Evolutionary conservation across 352 stramenopile genomes (phyloP).

Genomic region (Globisporangium polare): DNA sequence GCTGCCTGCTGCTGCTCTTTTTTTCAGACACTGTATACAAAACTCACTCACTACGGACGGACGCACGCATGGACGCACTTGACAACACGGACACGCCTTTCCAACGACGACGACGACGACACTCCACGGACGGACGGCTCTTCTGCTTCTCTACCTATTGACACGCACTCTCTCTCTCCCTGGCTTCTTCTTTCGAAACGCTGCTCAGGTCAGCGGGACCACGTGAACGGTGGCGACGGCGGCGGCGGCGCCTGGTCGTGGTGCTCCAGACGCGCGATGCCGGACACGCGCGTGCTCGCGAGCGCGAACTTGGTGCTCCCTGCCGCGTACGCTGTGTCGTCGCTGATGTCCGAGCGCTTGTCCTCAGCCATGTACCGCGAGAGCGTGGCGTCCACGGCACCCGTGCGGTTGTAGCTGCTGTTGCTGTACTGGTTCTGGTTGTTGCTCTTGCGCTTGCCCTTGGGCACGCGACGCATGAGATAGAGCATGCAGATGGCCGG

Average conservation of each 20-base stretch:
- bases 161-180: conserved; percentile 5
- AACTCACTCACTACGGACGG: conserved; percentile 11
- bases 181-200: conserved; percentile 2
- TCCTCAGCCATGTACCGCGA: conserved; percentile 63
- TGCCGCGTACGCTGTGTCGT: conserved; percentile 15
- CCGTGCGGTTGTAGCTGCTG: conserved; percentile 15
- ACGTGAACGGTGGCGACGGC: conserved; percentile 17
- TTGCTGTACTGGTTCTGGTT: conserved; percentile 5
- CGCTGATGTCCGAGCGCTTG: conserved; percentile 19
- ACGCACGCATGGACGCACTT: conserved; percentile 11
- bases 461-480: conserved; percentile 72
- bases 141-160: conserved; percentile 9
- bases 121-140: not conserved
- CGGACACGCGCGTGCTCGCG: conserved; percentile 14
- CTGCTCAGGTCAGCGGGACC: conserved; percentile 6
- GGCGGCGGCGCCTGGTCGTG: conserved; percentile 10
- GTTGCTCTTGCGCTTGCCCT: conserved; percentile 11
- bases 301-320: conserved; percentile 17
- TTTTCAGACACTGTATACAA: conserved; percentile 7
- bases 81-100: conserved; percentile 7
- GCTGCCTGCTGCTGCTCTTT: not conserved
- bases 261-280: conserved; percentile 16
- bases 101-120: conserved; percentile 4
- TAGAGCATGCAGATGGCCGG: conserved; percentile 89
- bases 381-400: conserved; percentile 25